Evolutionary conservation across 495 filamentous ascomycete genomes (phyloP).

Genomic region (Trichoderma gamsii): DNA sequence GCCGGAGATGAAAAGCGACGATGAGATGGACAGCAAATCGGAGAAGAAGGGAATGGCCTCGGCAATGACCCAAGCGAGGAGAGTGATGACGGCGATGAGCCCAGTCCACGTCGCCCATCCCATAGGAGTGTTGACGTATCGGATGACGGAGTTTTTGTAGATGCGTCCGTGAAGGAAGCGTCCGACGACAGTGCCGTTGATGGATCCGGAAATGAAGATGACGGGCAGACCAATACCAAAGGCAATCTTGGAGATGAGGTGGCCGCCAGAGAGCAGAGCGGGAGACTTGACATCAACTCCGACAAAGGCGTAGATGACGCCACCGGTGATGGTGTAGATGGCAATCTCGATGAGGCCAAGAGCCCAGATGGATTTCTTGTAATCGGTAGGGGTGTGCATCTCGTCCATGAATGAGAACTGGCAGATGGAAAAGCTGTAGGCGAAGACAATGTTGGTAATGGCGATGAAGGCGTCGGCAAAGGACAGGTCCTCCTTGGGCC

Average conservation of each 20-base stretch:
- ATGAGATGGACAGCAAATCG: slow-evolving; percentile 54
- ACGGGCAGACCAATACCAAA: slow-evolving; percentile 79
- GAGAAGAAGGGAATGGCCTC: slow-evolving; percentile 68
- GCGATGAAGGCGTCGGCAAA: slow-evolving; percentile 52
- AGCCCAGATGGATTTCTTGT: slow-evolving; percentile 57
- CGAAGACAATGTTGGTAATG: slow-evolving; percentile 70
- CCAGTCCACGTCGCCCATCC: slow-evolving; percentile 54
- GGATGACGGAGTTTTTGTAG: slow-evolving; percentile 48
- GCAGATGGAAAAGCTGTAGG: slow-evolving; percentile 63
- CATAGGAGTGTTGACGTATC: slow-evolving; percentile 55
- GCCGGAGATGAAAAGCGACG: slow-evolving; percentile 56
- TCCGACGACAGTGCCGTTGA: slow-evolving; percentile 51
- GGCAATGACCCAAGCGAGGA: slow-evolving; percentile 66
- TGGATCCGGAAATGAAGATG: slow-evolving; percentile 62
- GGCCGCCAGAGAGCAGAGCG: slow-evolving; percentile 59
- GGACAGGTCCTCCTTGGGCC: slow-evolving; percentile 33
- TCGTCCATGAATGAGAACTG: slow-evolving; percentile 75
- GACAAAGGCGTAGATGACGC: slow-evolving; percentile 67
- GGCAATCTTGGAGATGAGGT: slow-evolving; percentile 59
- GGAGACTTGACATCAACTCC: slow-evolving; percentile 63
- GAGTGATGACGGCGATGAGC: slow-evolving; percentile 53
- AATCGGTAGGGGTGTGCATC: slow-evolving; percentile 63
- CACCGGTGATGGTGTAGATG: slow-evolving; percentile 62
- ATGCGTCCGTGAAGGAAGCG: slow-evolving; percentile 64
- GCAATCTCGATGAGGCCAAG: slow-evolving; percentile 59